These are phyloP conservation scores for Ramaria sp. DNA, from an alignment of 768 basidiomycete genomes.

Conservation along the genomic window DNA sequence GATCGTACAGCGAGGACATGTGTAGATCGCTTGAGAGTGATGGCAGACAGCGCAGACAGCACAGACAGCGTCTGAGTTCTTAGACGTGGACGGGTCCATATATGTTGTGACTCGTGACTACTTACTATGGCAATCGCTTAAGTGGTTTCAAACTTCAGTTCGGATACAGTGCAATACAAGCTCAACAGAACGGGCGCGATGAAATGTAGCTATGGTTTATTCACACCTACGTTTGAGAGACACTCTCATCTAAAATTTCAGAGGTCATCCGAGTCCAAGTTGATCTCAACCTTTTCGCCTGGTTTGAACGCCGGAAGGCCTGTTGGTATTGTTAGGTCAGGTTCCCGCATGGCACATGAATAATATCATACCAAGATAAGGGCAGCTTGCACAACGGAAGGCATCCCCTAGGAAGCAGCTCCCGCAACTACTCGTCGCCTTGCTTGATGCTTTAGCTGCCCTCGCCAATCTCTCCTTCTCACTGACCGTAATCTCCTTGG, in stretches of 20 bases:
- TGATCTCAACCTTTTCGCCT: conserved; percentile 93
- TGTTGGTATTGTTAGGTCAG: conserved; percentile 23
- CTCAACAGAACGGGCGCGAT: background rate
- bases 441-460: conserved; percentile 63
- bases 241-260: conserved; percentile 23
- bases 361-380: conserved; percentile 79
- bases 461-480: conserved; percentile 56
- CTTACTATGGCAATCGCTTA: background rate
- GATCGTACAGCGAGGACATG: conserved; percentile 65
- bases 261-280: conserved; percentile 82
- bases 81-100: conserved; percentile 7
- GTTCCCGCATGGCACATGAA: conserved; percentile 1
- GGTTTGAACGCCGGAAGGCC: conserved; percentile 97
- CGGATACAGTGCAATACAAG: background rate
- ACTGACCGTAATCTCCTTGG: conserved; percentile 38
- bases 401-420: conserved; percentile 98
- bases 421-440: conserved; percentile 94
- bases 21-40: conserved; percentile 46
- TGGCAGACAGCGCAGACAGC: conserved; percentile 43
- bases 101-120: background rate
- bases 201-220: background rate
- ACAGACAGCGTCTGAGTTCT: conserved; percentile 15
- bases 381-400: conserved; percentile 92
- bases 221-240: background rate
- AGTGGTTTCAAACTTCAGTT: too few relatives aligned